phyloP scores from a whole-genome alignment of 208 protist genomes.

The Trichomonas vaginalis region DNA sequence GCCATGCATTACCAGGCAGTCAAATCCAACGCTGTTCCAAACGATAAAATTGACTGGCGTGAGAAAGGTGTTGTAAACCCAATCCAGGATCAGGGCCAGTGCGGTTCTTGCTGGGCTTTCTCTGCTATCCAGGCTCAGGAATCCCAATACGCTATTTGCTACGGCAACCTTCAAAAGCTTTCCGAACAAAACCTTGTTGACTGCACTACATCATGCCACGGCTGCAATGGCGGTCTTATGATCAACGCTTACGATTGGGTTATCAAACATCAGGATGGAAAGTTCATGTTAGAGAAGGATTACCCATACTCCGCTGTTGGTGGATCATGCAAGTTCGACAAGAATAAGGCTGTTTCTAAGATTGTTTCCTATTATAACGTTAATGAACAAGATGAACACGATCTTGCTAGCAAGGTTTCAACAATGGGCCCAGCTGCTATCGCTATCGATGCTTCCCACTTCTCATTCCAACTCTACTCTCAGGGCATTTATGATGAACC shows the following conservation, averaged over 20 bases:
- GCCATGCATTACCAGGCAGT: no score
- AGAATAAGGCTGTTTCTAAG: not conserved
- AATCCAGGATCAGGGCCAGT: constrained; percentile 47
- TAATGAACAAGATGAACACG: constrained; percentile 21
- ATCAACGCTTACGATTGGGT: not conserved
- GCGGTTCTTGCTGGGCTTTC: constrained; percentile 49
- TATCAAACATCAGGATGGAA: not conserved
- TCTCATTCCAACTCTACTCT: constrained; percentile 29
- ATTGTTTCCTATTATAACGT: not conserved
- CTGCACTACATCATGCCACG: not conserved
- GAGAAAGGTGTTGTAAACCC: constrained; percentile 38
- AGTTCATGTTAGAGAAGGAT: not conserved
- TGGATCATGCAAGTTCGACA: not conserved
- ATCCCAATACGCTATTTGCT: not conserved
- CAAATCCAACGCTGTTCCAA: no score
- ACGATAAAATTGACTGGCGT: constrained; percentile 52
- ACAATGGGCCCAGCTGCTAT: not conserved
- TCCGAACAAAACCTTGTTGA: constrained; percentile 30
- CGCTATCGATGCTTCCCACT: constrained; percentile 29
- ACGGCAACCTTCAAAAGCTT: not conserved
- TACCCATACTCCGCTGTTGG: not conserved
- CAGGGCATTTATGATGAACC: constrained; percentile 26
- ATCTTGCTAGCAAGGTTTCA: not conserved
- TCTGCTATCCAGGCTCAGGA: not conserved
- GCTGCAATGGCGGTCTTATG: constrained; percentile 14